A percentile compares a stretch with the other conserved stretches of the same genome.
Evolutionary conservation across 768 basidiomycete genomes (phyloP).

Genomic region (Rhodocollybia butyracea): DNA sequence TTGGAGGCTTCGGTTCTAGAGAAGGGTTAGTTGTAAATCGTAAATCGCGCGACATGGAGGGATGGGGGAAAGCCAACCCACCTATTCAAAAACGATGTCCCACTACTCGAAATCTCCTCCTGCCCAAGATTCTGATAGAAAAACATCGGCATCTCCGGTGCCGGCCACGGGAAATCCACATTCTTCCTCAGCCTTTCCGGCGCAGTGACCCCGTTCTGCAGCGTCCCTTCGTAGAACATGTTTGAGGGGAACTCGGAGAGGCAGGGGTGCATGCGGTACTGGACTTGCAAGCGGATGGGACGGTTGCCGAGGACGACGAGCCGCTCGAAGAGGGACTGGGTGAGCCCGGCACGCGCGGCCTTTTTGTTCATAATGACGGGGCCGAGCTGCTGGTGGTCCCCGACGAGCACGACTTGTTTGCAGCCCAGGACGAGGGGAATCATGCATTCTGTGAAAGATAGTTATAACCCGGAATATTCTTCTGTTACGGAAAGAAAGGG

Average conservation of each 20-base stretch:
- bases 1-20: conserved; percentile 94
- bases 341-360: conserved; percentile 96
- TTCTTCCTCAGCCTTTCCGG: conserved; percentile 97
- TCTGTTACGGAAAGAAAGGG: conserved; percentile 11
- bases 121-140: conserved; percentile 99
- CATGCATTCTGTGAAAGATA: conserved; percentile 95
- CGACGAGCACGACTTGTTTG: conserved; percentile 97
- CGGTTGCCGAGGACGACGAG: conserved; percentile 93
- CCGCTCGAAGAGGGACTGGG: conserved; percentile 97
- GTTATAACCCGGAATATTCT: no score
- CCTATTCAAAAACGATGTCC: conserved; percentile 98
- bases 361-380: conserved; percentile 99
- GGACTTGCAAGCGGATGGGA: conserved; percentile 97
- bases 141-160: conserved; percentile 97
- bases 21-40: neutral
- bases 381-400: conserved; percentile 96
- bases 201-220: conserved; percentile 99
- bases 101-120: conserved; percentile 97
- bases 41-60: conserved; percentile 5
- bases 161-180: conserved; percentile 99
- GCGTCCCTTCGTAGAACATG: conserved; percentile 99
- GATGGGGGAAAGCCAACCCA: conserved; percentile 18
- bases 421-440: conserved; percentile 97
- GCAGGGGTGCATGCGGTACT: conserved; percentile 99
- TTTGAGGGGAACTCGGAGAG: conserved; percentile 99